phyloP scores from a whole-genome alignment of 768 basidiomycete genomes.

The Cystobasidiopsis lactophilus region DNA sequence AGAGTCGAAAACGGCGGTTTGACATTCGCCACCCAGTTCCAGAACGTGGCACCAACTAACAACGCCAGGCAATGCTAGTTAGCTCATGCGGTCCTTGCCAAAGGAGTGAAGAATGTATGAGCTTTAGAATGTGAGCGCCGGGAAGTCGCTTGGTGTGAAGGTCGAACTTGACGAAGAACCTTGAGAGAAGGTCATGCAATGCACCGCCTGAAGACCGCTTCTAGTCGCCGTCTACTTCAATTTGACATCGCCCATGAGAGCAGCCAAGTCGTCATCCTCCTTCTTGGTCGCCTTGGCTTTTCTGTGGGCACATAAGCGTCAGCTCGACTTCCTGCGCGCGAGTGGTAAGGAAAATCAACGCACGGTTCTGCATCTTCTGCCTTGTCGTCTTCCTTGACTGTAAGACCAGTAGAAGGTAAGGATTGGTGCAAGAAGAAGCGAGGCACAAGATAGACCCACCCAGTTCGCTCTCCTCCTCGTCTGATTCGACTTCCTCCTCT shows the following conservation, averaged over 20 bases:
- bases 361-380: background rate
- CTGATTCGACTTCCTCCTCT: slow-evolving; percentile 4
- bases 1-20: too few relatives aligned
- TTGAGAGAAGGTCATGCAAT: too few relatives aligned
- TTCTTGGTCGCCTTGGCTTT: slow-evolving; percentile 1
- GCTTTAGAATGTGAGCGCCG: too few relatives aligned
- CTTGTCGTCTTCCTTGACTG: slow-evolving; percentile 28
- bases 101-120: too few relatives aligned
- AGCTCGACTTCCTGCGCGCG: background rate
- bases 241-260: slow-evolving; percentile 41
- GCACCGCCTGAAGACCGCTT: too few relatives aligned
- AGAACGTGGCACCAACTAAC: too few relatives aligned
- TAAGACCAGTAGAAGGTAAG: slow-evolving; percentile 24
- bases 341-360: background rate
- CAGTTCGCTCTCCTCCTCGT: background rate
- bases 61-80: too few relatives aligned
- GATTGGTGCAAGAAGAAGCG: slow-evolving; percentile 10
- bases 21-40: too few relatives aligned
- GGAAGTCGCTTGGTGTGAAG: too few relatives aligned
- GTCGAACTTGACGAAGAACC: too few relatives aligned
- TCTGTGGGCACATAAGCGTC: background rate
- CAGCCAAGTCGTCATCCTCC: slow-evolving; percentile 33
- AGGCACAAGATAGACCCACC: background rate
- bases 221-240: too few relatives aligned
- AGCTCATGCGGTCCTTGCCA: too few relatives aligned